Percentiles rank a stretch among this genome's conserved stretches.
phyloP scores from a whole-genome alignment of 768 basidiomycete species.

The Phallus indusiatus region DNA sequence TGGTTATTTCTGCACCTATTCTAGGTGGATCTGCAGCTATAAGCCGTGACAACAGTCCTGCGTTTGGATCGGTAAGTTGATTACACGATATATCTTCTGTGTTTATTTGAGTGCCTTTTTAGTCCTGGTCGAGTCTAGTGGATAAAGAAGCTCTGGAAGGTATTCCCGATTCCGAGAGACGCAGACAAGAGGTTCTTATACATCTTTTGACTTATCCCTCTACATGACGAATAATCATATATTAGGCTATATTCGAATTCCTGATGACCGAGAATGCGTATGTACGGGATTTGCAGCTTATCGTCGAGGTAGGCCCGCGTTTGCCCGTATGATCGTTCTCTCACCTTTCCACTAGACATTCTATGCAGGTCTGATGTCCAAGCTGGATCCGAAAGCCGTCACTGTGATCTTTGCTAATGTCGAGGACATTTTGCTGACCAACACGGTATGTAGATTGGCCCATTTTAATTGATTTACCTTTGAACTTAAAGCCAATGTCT shows the following conservation, averaged over 20 bases:
- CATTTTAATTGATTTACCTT: neutral
- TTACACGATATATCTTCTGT: neutral
- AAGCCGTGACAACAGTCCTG: constrained; percentile 42
- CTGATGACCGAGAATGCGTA: constrained; percentile 87
- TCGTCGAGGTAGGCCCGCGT: constrained; percentile 61
- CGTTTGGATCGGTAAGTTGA: constrained; percentile 54
- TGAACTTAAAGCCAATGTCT: neutral
- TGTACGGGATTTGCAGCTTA: constrained; percentile 83
- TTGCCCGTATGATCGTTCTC: neutral
- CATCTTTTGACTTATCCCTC: neutral
- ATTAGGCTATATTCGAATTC: constrained; percentile 85
- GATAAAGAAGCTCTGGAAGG: constrained; percentile 76
- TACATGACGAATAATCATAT: neutral
- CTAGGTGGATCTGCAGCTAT: constrained; percentile 22
- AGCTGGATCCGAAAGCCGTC: constrained; percentile 68
- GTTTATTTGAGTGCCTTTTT: neutral
- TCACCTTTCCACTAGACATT: constrained; percentile 49
- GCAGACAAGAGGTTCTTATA: constrained; percentile 77
- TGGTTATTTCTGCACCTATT: constrained; percentile 50
- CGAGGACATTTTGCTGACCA: constrained; percentile 83
- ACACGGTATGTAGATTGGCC: constrained; percentile 51
- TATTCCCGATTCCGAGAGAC: constrained; percentile 69
- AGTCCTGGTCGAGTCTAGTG: constrained; percentile 92
- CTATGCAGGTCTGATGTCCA: constrained; percentile 65
- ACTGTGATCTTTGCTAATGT: constrained; percentile 86